phyloP scores from a whole-genome alignment of 148 eudicot genomes.

The Vaccinium vitisidaea region DNA sequence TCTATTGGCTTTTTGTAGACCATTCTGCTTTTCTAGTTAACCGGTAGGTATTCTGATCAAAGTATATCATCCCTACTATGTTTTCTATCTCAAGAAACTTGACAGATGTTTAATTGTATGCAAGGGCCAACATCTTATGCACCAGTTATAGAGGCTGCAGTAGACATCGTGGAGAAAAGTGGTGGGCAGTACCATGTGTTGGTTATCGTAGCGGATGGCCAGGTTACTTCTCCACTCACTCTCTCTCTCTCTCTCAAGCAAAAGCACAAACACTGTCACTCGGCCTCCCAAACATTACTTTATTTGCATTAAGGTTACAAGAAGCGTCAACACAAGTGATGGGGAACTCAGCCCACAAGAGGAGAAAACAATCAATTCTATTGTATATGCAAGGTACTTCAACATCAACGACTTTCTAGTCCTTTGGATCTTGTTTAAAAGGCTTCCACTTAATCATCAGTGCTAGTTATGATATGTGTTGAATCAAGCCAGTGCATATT shows the following conservation, averaged over 20 bases:
- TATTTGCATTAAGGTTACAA: constrained; percentile 33
- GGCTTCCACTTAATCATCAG: neutral
- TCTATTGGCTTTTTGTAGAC: neutral
- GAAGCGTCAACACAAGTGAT: constrained; percentile 33
- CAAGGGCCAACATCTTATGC: constrained; percentile 48
- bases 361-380: constrained; percentile 32
- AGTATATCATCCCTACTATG: neutral
- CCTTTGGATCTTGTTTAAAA: neutral
- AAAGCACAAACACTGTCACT: neutral
- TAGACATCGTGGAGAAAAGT: constrained; percentile 45
- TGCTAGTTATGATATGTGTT: neutral
- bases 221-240: constrained; percentile 23
- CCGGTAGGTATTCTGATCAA: neutral
- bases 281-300: neutral
- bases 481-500: neutral
- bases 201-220: constrained; percentile 48
- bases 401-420: neutral
- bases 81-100: neutral
- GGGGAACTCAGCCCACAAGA: constrained; percentile 40
- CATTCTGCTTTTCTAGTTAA: constrained; percentile 12
- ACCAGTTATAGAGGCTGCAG: constrained; percentile 42
- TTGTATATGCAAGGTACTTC: constrained; percentile 39
- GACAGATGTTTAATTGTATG: neutral
- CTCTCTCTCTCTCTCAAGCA: neutral
- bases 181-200: constrained; percentile 48